Evolutionary conservation across 106 monocot species (phyloP), one percentile per base, ranked within the genome.

Genomic region (Acorus gramineus): DNA sequence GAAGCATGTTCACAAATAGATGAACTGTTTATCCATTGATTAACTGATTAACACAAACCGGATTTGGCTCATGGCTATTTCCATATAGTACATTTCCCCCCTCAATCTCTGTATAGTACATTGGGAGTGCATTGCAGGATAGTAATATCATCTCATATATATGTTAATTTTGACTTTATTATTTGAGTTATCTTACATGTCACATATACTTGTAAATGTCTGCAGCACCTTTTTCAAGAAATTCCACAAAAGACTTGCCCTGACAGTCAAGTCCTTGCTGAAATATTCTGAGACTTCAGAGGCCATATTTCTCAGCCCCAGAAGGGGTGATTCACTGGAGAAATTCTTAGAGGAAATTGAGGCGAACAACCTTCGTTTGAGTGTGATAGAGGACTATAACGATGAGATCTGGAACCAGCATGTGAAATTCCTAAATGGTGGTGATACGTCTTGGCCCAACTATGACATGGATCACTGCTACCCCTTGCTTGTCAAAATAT

Each of bases 171-270:
- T 52, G 52, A 2, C 9, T 52, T 52, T 52, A 7, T 52, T 9
- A 7, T 52, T 52, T 52, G 5, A 52, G 9, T 52, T 9, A 52
- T 52, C 9, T 9, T 52, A 9, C 5, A 52, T 52, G 7, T 52
- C 7, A 52, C 5, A 5, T 52, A 52, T 52, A 52, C 52, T 9
- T 52, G 9, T 7, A 52, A 5, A 47, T 63, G 44, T 43, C 68
- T 69, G 14, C 64, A 99, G 92, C 74, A 99, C 98, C 9, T 99
- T 99, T 78, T 99, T 92, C 72, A 89, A 92, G 81, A 79, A 89
- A 72, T 92, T 83, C 68, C 98, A 99, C 61, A 69, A 78, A 54
- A 75, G 79, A 61, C 98, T 99, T 71, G 98, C 84, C 42, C 49
- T 50, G 14, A 69, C 76, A 43, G 63, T 99, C 64, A 92, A 78